Percentiles rank a stretch among this genome's conserved stretches.
Conservation (phyloP, 371 early-diverging fungal genomes). For the Massospora cicadina region DNA sequence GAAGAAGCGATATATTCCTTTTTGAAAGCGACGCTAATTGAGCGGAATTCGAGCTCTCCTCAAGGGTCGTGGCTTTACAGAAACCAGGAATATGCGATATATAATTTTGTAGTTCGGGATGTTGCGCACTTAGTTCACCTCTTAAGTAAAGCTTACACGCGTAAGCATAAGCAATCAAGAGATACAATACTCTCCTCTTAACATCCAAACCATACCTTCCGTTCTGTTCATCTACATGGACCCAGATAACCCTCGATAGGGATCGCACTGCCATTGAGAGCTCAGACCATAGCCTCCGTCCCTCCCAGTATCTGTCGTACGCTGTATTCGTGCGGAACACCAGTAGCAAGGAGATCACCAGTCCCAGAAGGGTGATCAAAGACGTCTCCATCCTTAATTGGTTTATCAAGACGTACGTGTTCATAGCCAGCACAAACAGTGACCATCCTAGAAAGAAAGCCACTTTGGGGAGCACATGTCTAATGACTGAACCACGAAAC, state of each 20-base stretch:
- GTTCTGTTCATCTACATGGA: conserved; percentile 30
- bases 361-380: conserved; percentile 28
- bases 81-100: conserved; percentile 22
- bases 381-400: background rate
- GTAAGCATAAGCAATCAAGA: conserved; percentile 44
- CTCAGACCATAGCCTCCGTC: conserved; percentile 40
- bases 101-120: conserved; percentile 28
- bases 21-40: background rate
- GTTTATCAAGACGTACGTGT: background rate
- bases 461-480: conserved; percentile 5
- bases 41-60: background rate
- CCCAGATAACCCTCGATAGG: conserved; percentile 44
- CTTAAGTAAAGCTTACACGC: conserved; percentile 55
- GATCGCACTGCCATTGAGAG: conserved; percentile 35
- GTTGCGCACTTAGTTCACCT: conserved; percentile 36
- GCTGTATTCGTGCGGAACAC: conserved; percentile 67
- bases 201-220: conserved; percentile 33
- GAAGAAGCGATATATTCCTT: background rate
- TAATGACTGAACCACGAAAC: background rate
- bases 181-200: conserved; percentile 43
- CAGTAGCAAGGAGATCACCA: conserved; percentile 42
- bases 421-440: background rate
- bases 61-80: background rate
- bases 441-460: conserved; percentile 6
- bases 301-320: conserved; percentile 63